These are phyloP conservation scores for Viridothelium virens DNA, from an alignment of 495 filamentous ascomycete species.

Conservation along the genomic window DNA sequence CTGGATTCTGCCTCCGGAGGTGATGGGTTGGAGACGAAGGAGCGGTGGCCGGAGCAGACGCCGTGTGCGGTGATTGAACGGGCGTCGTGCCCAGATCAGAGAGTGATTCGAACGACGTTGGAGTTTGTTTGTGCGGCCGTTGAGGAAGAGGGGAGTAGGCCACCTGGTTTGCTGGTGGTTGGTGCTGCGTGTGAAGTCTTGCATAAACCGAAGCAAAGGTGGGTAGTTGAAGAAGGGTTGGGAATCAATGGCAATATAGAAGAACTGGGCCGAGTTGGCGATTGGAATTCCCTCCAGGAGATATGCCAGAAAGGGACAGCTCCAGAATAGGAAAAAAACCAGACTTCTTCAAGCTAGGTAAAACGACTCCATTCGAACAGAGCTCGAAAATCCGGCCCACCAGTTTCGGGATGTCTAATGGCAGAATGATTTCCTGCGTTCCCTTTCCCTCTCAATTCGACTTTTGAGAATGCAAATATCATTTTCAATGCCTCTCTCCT, in stretches of 20 bases:
- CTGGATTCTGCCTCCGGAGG: slow-evolving; percentile 30
- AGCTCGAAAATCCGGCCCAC: too few species aligned
- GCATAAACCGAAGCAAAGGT: slow-evolving; percentile 49
- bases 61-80: slow-evolving; percentile 90
- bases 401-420: too few species aligned
- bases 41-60: slow-evolving; percentile 42
- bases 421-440: too few species aligned
- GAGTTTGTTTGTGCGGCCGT: slow-evolving; percentile 71
- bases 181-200: slow-evolving; percentile 77
- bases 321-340: neutral
- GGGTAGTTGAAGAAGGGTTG: slow-evolving; percentile 89
- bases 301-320: neutral
- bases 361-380: neutral
- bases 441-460: too few species aligned
- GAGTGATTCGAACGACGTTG: slow-evolving; percentile 81
- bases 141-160: slow-evolving; percentile 80
- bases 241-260: neutral
- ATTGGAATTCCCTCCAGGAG: neutral
- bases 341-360: neutral
- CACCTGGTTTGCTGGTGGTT: slow-evolving; percentile 85
- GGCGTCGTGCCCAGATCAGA: slow-evolving; percentile 89
- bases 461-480: too few species aligned
- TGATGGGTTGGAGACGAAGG: neutral
- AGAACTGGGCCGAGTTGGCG: neutral
- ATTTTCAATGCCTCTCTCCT: too few species aligned